Conservation (phyloP, 306 rosid genomes). For the Mucuna pruriens region DNA sequence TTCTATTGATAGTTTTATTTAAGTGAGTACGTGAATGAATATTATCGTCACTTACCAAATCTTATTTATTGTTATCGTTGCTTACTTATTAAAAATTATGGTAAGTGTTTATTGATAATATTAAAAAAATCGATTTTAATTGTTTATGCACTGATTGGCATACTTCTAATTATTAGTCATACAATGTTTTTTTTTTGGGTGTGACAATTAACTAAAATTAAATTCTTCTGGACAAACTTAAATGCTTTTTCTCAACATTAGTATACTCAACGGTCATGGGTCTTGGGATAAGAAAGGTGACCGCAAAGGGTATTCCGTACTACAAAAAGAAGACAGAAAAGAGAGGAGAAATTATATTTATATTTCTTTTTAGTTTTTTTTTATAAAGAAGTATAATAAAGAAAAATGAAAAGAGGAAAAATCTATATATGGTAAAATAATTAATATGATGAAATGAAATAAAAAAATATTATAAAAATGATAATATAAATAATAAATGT, state of each 20-base stretch:
- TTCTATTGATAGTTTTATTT: too few relatives aligned
- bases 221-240: too few relatives aligned
- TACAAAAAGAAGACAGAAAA: not conserved
- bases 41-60: too few relatives aligned
- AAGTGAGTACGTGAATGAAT: too few relatives aligned
- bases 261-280: not conserved
- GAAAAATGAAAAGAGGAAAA: not conserved
- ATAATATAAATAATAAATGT: not conserved
- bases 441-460: not conserved
- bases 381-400: not conserved
- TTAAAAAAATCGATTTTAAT: not conserved
- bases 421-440: not conserved
- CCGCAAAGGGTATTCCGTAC: not conserved
- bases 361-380: not conserved
- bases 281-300: not conserved
- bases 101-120: too few relatives aligned
- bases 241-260: not conserved
- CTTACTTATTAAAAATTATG: too few relatives aligned
- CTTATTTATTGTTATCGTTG: too few relatives aligned
- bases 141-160: not conserved
- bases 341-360: not conserved
- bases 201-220: not conserved
- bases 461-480: not conserved
- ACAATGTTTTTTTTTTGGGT: not conserved
- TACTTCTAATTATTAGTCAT: not conserved